Evolutionary conservation across 2,329 filamentous ascomycete genomes (phyloP).

Genomic region (Pyrenophora tritici-repentis): DNA sequence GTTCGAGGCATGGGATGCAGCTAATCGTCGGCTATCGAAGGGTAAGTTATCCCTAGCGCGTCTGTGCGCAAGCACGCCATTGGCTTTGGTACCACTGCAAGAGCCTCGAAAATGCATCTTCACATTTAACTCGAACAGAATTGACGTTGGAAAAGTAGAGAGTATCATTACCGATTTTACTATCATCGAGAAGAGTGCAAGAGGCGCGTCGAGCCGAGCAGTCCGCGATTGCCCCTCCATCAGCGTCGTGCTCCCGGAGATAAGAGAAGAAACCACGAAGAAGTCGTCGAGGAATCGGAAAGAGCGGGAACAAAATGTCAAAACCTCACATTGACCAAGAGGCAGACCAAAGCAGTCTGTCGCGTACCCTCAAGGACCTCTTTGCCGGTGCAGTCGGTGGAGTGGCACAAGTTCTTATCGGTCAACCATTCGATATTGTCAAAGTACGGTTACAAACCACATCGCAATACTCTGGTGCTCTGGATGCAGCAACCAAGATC

Average conservation of each 20-base stretch:
- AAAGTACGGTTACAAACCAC: slow-evolving; percentile 96
- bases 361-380: slow-evolving; percentile 76
- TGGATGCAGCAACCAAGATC: slow-evolving; percentile 81
- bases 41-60: slow-evolving; percentile 13
- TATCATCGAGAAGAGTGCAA: background rate
- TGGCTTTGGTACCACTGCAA: slow-evolving; percentile 8
- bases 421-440: slow-evolving; percentile 71
- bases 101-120: background rate
- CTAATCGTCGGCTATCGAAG: slow-evolving; percentile 19
- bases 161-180: no score
- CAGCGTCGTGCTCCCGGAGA: slow-evolving; percentile 14
- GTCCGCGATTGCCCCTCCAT: slow-evolving; percentile 11
- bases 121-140: background rate
- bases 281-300: slow-evolving; percentile 3
- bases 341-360: slow-evolving; percentile 41
- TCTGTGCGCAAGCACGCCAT: slow-evolving; percentile 33
- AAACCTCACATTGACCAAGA: slow-evolving; percentile 49
- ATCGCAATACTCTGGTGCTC: slow-evolving; percentile 76
- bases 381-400: slow-evolving; percentile 89
- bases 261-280: slow-evolving; percentile 11
- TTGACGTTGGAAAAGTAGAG: no score
- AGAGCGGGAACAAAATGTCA: slow-evolving; percentile 23
- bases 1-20: slow-evolving; percentile 21
- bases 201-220: background rate
- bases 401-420: slow-evolving; percentile 89